Evolutionary conservation across 208 protist species (phyloP).

Genomic region (Acanthamoeba lenticulata): DNA sequence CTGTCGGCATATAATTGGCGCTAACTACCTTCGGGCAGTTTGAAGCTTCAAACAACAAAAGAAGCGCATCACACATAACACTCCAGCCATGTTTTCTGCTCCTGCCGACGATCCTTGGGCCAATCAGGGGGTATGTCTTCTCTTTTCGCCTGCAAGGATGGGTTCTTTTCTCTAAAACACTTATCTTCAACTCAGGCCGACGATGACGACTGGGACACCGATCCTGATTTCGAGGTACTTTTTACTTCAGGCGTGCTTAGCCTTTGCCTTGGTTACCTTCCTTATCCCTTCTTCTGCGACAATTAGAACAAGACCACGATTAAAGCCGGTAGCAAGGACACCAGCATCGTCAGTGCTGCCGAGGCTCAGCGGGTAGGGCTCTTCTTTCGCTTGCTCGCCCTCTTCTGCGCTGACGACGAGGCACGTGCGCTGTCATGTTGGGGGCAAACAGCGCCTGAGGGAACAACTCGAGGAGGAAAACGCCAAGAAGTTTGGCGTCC

Average conservation of each 20-base stretch:
- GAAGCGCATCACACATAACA: not conserved
- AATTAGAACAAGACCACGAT: slow-evolving; percentile 15
- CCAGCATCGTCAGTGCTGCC: not conserved
- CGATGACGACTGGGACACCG: slow-evolving; percentile 41
- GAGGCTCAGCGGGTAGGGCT: not conserved
- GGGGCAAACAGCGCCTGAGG: not conserved
- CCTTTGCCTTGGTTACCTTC: not conserved
- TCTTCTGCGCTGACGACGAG: not conserved
- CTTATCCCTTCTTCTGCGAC: too few species aligned
- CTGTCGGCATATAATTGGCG: too few species aligned
- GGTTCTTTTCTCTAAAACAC: not conserved
- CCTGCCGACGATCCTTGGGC: slow-evolving; percentile 42
- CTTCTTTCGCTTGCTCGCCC: not conserved
- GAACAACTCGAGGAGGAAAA: slow-evolving; percentile 12
- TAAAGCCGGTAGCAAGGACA: slow-evolving; percentile 1
- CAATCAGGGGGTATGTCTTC: not conserved
- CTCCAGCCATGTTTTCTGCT: not conserved
- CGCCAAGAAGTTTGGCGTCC: slow-evolving; percentile 9
- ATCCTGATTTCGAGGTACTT: slow-evolving; percentile 44
- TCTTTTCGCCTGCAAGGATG: not conserved
- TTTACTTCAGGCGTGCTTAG: not conserved
- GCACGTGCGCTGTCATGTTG: not conserved
- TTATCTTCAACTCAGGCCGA: not conserved
- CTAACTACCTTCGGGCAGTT: too few species aligned
- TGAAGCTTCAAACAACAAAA: not conserved